These are phyloP conservation scores for Ambrosiella beaveri DNA, from an alignment of 2,329 filamentous ascomycete species.

Conservation along the genomic window DNA sequence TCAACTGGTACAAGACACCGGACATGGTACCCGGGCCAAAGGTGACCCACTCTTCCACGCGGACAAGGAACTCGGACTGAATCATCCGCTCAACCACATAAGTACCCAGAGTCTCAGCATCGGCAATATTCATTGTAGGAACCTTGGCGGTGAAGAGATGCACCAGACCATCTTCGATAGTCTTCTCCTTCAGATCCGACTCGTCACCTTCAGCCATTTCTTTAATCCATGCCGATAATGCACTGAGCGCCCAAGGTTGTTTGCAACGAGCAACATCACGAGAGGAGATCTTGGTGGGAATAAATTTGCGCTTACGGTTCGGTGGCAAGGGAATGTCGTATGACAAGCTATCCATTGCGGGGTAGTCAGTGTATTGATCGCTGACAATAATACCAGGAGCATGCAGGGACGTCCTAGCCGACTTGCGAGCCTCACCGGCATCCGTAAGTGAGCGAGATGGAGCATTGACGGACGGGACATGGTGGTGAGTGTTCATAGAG, in stretches of 20 bases:
- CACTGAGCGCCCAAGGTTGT: conserved; percentile 86
- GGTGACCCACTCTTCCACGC: conserved; percentile 96
- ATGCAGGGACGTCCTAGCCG: not conserved
- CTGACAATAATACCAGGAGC: not conserved
- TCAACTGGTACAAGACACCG: conserved; percentile 85
- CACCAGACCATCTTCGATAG: conserved; percentile 73
- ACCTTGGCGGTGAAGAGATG: conserved; percentile 87
- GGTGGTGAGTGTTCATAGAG: conserved; percentile 67
- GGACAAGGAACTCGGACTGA: conserved; percentile 55
- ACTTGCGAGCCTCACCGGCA: conserved; percentile 54
- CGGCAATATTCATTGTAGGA: conserved; percentile 94
- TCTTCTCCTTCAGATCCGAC: conserved; percentile 66
- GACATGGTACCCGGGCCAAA: conserved; percentile 66
- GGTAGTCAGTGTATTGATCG: not conserved
- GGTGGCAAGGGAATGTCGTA: conserved; percentile 75
- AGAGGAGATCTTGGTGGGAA: conserved; percentile 64
- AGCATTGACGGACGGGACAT: conserved; percentile 58
- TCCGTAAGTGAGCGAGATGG: conserved; percentile 92
- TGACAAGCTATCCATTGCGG: not conserved
- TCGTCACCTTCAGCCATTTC: conserved; percentile 73
- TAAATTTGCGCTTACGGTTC: conserved; percentile 65
- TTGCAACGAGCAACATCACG: conserved; percentile 69
- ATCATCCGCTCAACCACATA: conserved; percentile 70
- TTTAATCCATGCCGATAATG: conserved; percentile 73
- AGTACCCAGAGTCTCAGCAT: conserved; percentile 72